Evolutionary conservation across 1,284 basidiomycete species (phyloP).

Genomic region (Lentinus polychrous): DNA sequence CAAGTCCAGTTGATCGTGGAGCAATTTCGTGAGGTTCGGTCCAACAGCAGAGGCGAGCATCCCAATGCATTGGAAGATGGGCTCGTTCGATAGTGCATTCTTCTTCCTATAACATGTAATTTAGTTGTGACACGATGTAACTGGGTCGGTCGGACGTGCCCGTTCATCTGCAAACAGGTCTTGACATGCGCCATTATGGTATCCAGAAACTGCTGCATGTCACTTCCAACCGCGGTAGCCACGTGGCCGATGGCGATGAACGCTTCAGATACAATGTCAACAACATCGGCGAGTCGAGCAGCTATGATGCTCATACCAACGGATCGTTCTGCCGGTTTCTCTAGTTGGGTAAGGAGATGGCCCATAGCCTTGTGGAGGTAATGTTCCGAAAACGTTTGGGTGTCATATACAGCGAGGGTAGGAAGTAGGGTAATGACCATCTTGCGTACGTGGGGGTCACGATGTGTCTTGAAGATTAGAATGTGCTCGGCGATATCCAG

Average conservation of each 20-base stretch:
- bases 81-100: constrained; percentile 89
- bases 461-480: constrained; percentile 81
- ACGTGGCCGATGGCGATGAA: constrained; percentile 98
- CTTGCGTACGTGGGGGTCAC: constrained; percentile 82
- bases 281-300: constrained; percentile 7
- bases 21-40: constrained; percentile 89
- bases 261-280: constrained; percentile 37
- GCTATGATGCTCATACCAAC: constrained; percentile 50
- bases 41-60: constrained; percentile 96
- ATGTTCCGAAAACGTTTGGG: constrained; percentile 83
- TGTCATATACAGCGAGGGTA: constrained; percentile 90
- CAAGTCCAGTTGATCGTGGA: constrained; percentile 94
- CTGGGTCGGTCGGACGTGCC: constrained; percentile 42
- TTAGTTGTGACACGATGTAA: constrained; percentile 9
- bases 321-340: constrained; percentile 85
- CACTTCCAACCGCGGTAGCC: constrained; percentile 84
- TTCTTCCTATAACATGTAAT: constrained; percentile 73
- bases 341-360: constrained; percentile 81
- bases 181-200: constrained; percentile 90
- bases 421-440: constrained; percentile 94
- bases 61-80: constrained; percentile 96
- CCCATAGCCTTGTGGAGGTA: constrained; percentile 91
- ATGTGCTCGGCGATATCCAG: constrained; percentile 88
- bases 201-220: constrained; percentile 96
- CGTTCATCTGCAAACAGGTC: constrained; percentile 77